Percentiles rank a stretch among this genome's conserved stretches.
These are phyloP conservation scores for Blastomyces gilchristii DNA, from an alignment of 2,329 filamentous ascomycete genomes.

Conservation along the genomic window DNA sequence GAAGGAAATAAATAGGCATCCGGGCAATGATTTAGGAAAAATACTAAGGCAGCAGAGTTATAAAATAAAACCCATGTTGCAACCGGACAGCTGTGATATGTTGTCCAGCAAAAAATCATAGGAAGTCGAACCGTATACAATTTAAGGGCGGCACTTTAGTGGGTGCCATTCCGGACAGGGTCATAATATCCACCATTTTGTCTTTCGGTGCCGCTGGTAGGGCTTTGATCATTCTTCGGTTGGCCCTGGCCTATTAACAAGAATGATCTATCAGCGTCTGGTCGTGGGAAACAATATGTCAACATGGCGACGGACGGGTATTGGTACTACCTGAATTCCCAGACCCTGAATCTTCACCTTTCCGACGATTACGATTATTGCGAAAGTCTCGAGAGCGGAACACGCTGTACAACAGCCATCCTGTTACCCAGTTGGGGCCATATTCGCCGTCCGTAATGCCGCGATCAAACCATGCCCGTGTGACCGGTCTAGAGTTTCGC, in stretches of 20 bases:
- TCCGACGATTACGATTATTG: constrained; percentile 37
- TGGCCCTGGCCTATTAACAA: constrained; percentile 15
- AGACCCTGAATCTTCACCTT: constrained; percentile 23
- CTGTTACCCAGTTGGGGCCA: constrained; percentile 38
- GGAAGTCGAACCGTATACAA: not conserved
- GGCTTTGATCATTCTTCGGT: constrained; percentile 19
- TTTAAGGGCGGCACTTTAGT: constrained; percentile 11
- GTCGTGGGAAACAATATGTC: not conserved
- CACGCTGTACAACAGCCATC: constrained; percentile 40
- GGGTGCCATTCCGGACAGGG: constrained; percentile 31
- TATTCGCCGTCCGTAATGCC: constrained; percentile 35
- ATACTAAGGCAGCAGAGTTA: not conserved
- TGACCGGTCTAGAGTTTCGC: constrained; percentile 31
- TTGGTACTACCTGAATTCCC: constrained; percentile 9
- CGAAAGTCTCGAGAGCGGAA: constrained; percentile 39
- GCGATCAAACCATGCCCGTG: constrained; percentile 31
- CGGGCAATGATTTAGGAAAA: not conserved
- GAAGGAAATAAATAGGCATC: constrained; percentile 3
- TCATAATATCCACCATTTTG: constrained; percentile 31
- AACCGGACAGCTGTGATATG: not conserved
- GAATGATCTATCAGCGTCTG: constrained; percentile 3
- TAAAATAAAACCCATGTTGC: constrained; percentile 25
- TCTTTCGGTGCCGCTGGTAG: constrained; percentile 18
- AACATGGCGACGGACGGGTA: not conserved
- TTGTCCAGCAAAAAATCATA: not conserved